Conservation (phyloP, 2,329 filamentous ascomycete genomes). For the Beauveria caledonica region DNA sequence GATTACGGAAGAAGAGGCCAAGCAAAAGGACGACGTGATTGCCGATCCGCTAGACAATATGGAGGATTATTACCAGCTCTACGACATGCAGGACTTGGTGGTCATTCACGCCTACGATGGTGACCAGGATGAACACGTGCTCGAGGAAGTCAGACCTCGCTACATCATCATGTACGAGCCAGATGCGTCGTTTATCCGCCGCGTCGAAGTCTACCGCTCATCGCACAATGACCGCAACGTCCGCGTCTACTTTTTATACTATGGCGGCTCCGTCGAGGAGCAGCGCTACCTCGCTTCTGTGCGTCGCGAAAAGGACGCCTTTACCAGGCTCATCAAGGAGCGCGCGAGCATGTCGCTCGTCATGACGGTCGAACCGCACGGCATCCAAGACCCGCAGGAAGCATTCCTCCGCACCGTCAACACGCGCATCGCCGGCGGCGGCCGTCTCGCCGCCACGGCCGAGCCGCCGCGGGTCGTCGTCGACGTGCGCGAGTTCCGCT, state of each 20-base stretch:
- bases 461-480: conserved; percentile 86
- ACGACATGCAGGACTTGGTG: conserved; percentile 82
- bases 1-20: conserved; percentile 67
- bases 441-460: conserved; percentile 72
- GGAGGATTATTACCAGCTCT: conserved; percentile 87
- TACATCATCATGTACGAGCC: conserved; percentile 99
- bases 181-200: conserved; percentile 84
- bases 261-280: conserved; percentile 89
- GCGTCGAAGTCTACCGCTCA: conserved; percentile 91
- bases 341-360: conserved; percentile 88
- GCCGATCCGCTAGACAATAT: conserved; percentile 77
- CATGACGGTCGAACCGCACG: conserved; percentile 62
- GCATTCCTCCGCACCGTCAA: conserved; percentile 91
- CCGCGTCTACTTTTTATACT: conserved; percentile 94
- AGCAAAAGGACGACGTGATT: conserved; percentile 67
- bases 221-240: conserved; percentile 86
- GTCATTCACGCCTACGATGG: conserved; percentile 91
- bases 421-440: conserved; percentile 90
- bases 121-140: conserved; percentile 90
- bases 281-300: conserved; percentile 85
- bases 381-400: conserved; percentile 75
- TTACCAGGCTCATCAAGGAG: conserved; percentile 90
- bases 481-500: conserved; percentile 93
- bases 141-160: conserved; percentile 85
- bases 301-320: conserved; percentile 91